Evolutionary conservation across 192 early-diverging fungal species (phyloP), one percentile per base, ranked within the genome.

Genomic region (Geranomyces variabilis): DNA sequence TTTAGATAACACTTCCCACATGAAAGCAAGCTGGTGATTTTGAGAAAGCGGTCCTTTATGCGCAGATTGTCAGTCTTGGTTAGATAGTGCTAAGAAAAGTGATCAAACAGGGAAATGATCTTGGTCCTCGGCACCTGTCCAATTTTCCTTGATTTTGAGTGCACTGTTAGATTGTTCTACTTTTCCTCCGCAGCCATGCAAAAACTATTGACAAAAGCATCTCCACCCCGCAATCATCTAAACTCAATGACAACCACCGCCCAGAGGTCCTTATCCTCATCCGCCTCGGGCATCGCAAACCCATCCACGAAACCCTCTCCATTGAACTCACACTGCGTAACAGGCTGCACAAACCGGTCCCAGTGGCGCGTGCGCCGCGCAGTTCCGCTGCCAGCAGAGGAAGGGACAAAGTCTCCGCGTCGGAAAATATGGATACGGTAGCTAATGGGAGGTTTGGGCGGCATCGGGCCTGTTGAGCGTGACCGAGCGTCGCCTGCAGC

Each of bases 351-450:
- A 47, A 67, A 67, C 24, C 47, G 47, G 4, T 53, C 21, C 63
- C 63, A 64, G 2, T 45, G 34, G 8, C 13, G 10, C 21, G 63
- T 21, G 12, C 43, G 15, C 43, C n/a, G 13, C 6, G 2, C 63
- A 13, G 5, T 17, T 7, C 28, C 28, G 22, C 31, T 7, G 14
- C 28, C 55, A 22, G 14, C 24, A 22, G 13, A 17, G 12, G 15
- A 33, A 26, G 2, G 17, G 4, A 60, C 19, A 43, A 70, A 73
- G 45, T 43, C 28, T 13, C 30, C 55, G 0, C 30, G 51, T 31
- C 75, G 60, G 64, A 82, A 77, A 26, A 55, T 49, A 44, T 61
- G 75, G 8, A 82, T 73, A 7, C 36, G n/a, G 66, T 77, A 82
- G 15, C 72, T 45, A n/a, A 82, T 75, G 0, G 59, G 30, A 17